Evolutionary conservation across 768 basidiomycete species (phyloP).

Genomic region (Mycena venus): DNA sequence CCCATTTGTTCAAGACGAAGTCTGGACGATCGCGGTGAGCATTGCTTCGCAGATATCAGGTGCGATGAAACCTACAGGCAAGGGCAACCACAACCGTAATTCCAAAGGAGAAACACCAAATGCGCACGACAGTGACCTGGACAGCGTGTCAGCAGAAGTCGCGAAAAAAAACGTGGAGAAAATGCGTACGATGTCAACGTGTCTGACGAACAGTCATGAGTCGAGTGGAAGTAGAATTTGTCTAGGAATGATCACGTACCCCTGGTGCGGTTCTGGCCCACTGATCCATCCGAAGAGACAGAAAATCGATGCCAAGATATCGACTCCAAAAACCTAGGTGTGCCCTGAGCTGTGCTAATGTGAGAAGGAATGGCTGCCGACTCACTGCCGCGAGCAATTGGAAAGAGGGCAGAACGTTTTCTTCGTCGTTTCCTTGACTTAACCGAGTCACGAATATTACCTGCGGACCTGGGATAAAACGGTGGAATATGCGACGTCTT

Average conservation of each 20-base stretch:
- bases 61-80: not conserved
- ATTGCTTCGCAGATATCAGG: not conserved
- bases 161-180: not conserved
- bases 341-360: not conserved
- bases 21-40: not conserved
- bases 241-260: not conserved
- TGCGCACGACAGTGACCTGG: conserved; percentile 23
- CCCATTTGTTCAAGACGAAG: conserved; percentile 20
- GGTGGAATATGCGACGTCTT: not conserved
- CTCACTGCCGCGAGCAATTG: conserved; percentile 22
- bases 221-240: not conserved
- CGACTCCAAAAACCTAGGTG: conserved; percentile 16
- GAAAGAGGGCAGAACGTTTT: conserved; percentile 22
- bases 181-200: conserved; percentile 20
- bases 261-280: conserved; percentile 11
- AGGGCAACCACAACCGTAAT: conserved; percentile 27
- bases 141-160: not conserved
- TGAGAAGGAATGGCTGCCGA: not conserved
- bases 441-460: conserved; percentile 25
- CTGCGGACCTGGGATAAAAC: not conserved
- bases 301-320: conserved; percentile 25
- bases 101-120: conserved; percentile 26
- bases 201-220: not conserved
- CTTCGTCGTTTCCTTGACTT: conserved; percentile 26
- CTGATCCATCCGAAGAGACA: conserved; percentile 28